A percentile compares a stretch with the other conserved stretches of the same genome.
Evolutionary conservation across 257 asterid species (phyloP).

Genomic region (Cinchona pubescens): DNA sequence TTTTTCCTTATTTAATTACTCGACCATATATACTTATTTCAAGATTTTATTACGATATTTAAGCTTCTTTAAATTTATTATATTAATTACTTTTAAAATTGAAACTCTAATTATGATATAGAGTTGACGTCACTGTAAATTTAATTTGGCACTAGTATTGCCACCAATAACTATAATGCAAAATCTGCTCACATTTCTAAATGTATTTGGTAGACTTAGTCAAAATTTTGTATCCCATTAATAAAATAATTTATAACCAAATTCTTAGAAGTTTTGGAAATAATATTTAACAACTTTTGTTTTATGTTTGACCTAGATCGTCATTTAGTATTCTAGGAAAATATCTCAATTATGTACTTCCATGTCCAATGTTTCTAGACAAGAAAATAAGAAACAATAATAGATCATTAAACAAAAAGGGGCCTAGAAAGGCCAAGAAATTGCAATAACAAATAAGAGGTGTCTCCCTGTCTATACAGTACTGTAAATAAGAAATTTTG

Average conservation of each 20-base stretch:
- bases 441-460: constrained; percentile 5
- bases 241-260: background rate
- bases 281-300: background rate
- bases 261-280: background rate
- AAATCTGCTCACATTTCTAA: background rate
- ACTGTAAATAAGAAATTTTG: background rate
- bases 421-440: constrained; percentile 1
- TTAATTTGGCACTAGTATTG: background rate
- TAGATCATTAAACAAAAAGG: background rate
- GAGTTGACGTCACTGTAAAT: background rate
- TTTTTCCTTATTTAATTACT: no score
- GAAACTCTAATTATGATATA: background rate
- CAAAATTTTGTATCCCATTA: background rate
- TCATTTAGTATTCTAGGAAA: background rate
- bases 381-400: background rate
- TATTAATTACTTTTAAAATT: background rate
- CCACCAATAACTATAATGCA: background rate
- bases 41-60: background rate
- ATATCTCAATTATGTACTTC: background rate
- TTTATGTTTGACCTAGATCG: constrained; percentile 1
- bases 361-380: constrained; percentile 13
- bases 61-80: background rate
- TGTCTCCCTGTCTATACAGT: constrained; percentile 6
- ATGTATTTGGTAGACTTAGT: background rate
- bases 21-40: no score